Evolutionary conservation across 2,329 filamentous ascomycete genomes (phyloP), one percentile per base, ranked within the genome.

Genomic region (Mycosphaerella arachidis): DNA sequence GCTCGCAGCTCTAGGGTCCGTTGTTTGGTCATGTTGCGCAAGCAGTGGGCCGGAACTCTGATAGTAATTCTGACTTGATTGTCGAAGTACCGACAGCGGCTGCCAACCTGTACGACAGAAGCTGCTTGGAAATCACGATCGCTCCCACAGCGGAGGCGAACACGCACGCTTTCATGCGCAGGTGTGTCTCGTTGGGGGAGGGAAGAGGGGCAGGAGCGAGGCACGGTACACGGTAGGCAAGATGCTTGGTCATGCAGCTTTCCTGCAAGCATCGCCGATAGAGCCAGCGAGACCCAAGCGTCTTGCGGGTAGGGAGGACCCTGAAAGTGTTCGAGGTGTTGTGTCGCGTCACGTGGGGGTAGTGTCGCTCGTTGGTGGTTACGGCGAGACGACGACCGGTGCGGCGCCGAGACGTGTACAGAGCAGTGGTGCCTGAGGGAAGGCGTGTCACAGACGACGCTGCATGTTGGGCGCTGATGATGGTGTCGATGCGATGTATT

Each of bases 191-290:
- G n/a, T 43, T n/a, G 16, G 40, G 16, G 13, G 5, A 3, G 20
- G 8, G 20, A 27, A 27, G 46, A 50, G 29, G 46, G 29, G 29
- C 24, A 10, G 18, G 29, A 9, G 46, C 24, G 46, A 50, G 20
- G 6, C 7, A 30, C 20, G 29, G 46, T 29, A 50, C 20, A 20
- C 18, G 46, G 46, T 29, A 50, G 40, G 40, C 16, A 43, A 43
- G 40, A 43, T 43, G 37, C 37, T 43, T 1, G 37, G 1, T 43
- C 6, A 9, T n/a, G 40, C 40, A 43, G 40, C 40, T 43, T 13
- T 50, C 46, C 46, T 55, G 53, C 35, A 45, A 12, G 35, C 53
- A 55, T 55, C 53, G 53, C 53, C 53, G 53, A 55, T 55, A 55
- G 53, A 27, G 33, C 29, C 35, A 24, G 31, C 52, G 31, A 54